Evolutionary conservation across 1,284 basidiomycete genomes (phyloP).

Genomic region (Schizophyllum amplum): DNA sequence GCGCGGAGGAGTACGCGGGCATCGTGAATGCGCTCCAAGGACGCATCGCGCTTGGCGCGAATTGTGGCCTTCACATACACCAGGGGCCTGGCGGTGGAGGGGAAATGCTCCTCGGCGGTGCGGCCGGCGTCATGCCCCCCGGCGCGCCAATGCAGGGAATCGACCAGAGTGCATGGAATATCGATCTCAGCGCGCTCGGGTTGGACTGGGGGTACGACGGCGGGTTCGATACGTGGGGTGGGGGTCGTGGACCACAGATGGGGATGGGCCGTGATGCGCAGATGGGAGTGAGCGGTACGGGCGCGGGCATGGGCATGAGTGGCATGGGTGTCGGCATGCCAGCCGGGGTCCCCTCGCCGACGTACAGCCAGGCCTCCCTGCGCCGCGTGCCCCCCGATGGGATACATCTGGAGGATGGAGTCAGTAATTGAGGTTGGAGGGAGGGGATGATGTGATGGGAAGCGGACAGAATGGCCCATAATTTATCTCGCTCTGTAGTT

Average conservation of each 20-base stretch:
- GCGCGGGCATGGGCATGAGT: no score
- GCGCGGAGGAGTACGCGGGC: constrained; percentile 11
- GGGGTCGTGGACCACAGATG: not conserved
- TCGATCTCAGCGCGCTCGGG: constrained; percentile 15
- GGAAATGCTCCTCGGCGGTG: not conserved
- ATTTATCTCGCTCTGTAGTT: no score
- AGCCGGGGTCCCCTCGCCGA: not conserved
- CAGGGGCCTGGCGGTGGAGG: constrained; percentile 1
- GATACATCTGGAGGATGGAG: not conserved
- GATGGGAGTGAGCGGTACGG: no score
- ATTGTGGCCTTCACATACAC: constrained; percentile 1
- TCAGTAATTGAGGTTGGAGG: not conserved
- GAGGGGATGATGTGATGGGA: no score
- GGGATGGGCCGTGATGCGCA: no score
- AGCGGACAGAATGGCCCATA: no score
- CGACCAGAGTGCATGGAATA: constrained; percentile 13
- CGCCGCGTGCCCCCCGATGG: not conserved
- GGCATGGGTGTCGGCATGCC: not conserved
- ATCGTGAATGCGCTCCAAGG: constrained; percentile 15
- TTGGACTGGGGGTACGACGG: constrained; percentile 11
- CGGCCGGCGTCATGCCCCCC: not conserved
- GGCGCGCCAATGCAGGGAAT: constrained; percentile 1
- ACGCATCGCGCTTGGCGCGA: not conserved
- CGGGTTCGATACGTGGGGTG: not conserved
- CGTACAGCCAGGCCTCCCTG: not conserved